Evolutionary conservation across 345 rosid genomes (phyloP).

Genomic region (Barbarea vulgaris): DNA sequence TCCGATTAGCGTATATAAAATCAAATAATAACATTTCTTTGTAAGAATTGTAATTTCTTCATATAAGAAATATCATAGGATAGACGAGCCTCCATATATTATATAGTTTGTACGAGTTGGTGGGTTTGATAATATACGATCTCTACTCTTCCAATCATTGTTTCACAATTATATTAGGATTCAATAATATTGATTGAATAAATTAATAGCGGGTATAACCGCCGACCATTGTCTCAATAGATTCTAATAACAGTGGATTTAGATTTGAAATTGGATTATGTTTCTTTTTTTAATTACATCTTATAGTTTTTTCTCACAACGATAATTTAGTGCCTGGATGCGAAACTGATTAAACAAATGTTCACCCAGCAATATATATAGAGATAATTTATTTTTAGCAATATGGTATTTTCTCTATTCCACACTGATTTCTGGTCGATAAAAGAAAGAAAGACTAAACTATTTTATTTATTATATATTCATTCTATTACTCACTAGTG

Average conservation of each 20-base stretch:
- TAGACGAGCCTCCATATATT: neutral
- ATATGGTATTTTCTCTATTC: neutral
- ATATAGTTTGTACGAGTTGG: slow-evolving; percentile 10
- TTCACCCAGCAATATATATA: neutral
- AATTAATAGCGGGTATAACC: slow-evolving; percentile 17
- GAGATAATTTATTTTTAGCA: neutral
- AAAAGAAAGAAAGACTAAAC: neutral
- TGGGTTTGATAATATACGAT: slow-evolving; percentile 15
- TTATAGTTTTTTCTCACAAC: neutral
- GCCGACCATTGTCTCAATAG: slow-evolving; percentile 36
- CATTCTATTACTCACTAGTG: neutral
- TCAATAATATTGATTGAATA: slow-evolving; percentile 21
- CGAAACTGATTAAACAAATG: neutral
- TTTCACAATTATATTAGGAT: neutral
- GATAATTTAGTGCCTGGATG: neutral
- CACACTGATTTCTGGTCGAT: neutral
- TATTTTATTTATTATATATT: neutral
- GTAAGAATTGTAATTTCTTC: neutral
- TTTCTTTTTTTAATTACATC: slow-evolving; percentile 6
- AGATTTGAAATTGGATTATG: slow-evolving; percentile 18
- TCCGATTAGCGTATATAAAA: neutral
- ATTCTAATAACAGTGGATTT: slow-evolving; percentile 18
- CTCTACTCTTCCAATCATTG: slow-evolving; percentile 23
- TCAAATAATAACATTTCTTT: no score
- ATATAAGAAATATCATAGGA: neutral